Evolutionary conservation across 2,329 filamentous ascomycete genomes (phyloP).

Genomic region (Fusarium redolens): DNA sequence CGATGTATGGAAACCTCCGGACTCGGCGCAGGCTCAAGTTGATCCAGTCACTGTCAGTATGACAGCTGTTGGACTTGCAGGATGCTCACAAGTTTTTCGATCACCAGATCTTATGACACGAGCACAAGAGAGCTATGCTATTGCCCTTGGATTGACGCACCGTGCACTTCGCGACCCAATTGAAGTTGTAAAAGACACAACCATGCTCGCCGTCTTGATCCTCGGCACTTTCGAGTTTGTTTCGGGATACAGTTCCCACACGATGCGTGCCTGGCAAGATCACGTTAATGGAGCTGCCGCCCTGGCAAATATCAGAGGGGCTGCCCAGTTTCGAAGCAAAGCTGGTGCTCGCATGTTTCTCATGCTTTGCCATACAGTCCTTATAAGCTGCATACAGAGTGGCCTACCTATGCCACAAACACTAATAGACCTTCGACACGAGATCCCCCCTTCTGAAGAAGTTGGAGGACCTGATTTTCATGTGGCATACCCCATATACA

Average conservation of each 20-base stretch:
- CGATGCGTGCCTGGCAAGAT: constrained; percentile 63
- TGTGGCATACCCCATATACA: constrained; percentile 58
- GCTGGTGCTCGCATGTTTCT: constrained; percentile 64
- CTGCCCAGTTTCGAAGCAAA: constrained; percentile 57
- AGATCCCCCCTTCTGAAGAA: constrained; percentile 53
- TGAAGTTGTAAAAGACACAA: constrained; percentile 60
- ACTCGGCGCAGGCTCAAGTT: constrained; percentile 47
- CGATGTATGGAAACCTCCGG: constrained; percentile 62
- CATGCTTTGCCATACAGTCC: constrained; percentile 63
- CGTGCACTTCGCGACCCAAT: constrained; percentile 58
- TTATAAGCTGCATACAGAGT: constrained; percentile 64
- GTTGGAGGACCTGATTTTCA: constrained; percentile 55
- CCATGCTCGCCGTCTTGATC: constrained; percentile 65
- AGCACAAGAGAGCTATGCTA: constrained; percentile 63
- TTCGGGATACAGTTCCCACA: constrained; percentile 58
- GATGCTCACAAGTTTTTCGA: constrained; percentile 59
- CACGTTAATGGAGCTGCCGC: constrained; percentile 65
- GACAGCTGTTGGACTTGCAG: constrained; percentile 65
- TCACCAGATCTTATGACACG: constrained; percentile 57
- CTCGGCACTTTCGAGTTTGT: constrained; percentile 67
- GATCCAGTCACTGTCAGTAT: constrained; percentile 64
- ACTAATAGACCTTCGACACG: constrained; percentile 59
- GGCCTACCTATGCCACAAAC: constrained; percentile 60
- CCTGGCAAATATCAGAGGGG: constrained; percentile 62
- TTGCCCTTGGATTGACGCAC: constrained; percentile 63